These are phyloP conservation scores for Melanopsichium pennsylvanicum DNA, from an alignment of 1,284 basidiomycete genomes.

Conservation along the genomic window DNA sequence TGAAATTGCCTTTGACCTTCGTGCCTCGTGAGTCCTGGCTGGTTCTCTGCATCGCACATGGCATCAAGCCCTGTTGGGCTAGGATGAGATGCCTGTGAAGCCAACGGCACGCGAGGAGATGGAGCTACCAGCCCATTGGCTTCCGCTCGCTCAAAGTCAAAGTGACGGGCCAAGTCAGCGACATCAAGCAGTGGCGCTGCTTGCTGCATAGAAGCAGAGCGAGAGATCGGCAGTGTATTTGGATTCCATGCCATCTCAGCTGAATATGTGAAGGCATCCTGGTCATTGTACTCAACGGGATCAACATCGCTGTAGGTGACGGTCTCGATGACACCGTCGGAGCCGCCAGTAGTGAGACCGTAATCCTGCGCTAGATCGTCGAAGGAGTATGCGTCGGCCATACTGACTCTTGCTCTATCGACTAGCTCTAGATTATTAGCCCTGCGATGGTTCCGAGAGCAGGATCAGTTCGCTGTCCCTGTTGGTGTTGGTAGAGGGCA, in stretches of 20 bases:
- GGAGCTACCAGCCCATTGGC: slow-evolving; percentile 12
- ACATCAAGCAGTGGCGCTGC: neutral
- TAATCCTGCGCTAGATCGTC: too few relatives aligned
- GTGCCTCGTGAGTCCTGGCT: neutral
- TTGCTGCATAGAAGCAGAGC: neutral
- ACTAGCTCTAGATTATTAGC: too few relatives aligned
- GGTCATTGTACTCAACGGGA: too few relatives aligned
- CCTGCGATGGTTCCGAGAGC: too few relatives aligned
- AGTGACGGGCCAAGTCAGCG: slow-evolving; percentile 4
- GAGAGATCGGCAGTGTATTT: neutral
- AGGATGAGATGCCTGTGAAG: neutral
- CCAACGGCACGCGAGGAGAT: neutral
- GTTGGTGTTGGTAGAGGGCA: too few relatives aligned
- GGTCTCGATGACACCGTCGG: too few relatives aligned
- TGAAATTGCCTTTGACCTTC: neutral
- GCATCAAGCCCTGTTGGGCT: neutral
- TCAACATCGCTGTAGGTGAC: too few relatives aligned
- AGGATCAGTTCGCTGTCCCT: too few relatives aligned
- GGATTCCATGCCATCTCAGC: neutral
- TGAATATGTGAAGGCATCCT: too few relatives aligned
- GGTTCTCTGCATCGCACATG: neutral
- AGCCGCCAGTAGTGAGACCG: too few relatives aligned
- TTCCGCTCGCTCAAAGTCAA: slow-evolving; percentile 28
- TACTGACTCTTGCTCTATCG: too few relatives aligned
- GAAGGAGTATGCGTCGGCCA: too few relatives aligned